Evolutionary conservation across 2,329 filamentous ascomycete genomes (phyloP), one percentile per base, ranked within the genome.

Genomic region (Zasmidium cellare): DNA sequence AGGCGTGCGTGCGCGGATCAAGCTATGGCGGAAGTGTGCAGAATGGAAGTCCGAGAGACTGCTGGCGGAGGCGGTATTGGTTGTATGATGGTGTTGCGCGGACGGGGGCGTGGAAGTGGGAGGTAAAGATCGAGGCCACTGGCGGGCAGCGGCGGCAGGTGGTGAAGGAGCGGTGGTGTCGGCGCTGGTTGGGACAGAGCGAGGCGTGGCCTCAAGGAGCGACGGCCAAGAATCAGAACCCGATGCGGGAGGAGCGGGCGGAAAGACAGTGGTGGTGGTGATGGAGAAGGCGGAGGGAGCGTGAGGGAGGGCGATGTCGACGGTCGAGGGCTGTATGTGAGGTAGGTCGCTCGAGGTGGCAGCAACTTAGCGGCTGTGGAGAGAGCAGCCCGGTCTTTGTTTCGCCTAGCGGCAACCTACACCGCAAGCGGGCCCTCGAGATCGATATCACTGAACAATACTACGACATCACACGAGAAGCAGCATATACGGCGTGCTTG

Each of bases 121-220:
- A 6, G 25, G 35, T 41, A 41, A 41, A 41, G 35, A 41, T 41
- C 35, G 59, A 56, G 51, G 48, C 35, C n/a, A 47, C 47, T 58
- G 59, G 53, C 56, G 56, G 59, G 56, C 46, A 20, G 51, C 11
- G 55, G 55, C 58, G 57, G 52, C 51, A 55, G 44, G 48, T 44
- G 49, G n/a, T 41, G 49, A 51, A 51, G 49, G 49, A 51, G 49
- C 49, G 49, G 49, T 31, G 55, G 24, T 56, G 48, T 56, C 54
- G 45, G 59, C 46, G 16, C n/a, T 48, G 59, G 59, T 59, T 56
- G 56, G 58, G 59, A 52, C 53, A 6, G 25, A 11, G 11, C 25
- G 25, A 28, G 41, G 51, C 25, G 31, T n/a, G 31, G 59, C 49
- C 59, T 61, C 55, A 61, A 58, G 44, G 19, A 44, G 18, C 46